Percentiles rank a stretch among this genome's conserved stretches.
Evolutionary conservation across 2,329 filamentous ascomycete genomes (phyloP).

Genomic region (Alternaria sp.): DNA sequence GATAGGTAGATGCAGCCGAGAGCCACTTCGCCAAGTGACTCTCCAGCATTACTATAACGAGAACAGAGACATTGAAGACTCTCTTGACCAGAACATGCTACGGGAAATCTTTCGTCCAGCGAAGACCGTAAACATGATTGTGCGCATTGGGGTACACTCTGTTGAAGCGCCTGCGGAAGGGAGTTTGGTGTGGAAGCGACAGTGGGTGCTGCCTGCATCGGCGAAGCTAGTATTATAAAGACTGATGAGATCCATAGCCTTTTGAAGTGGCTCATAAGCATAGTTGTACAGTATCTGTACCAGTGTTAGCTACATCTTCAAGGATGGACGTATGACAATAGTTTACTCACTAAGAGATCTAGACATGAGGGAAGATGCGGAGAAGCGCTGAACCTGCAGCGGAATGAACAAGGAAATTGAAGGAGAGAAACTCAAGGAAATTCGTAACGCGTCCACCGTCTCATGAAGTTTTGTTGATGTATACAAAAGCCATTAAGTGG

Average conservation of each 20-base stretch:
- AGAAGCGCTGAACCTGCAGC: constrained; percentile 47
- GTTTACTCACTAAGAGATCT: constrained; percentile 41
- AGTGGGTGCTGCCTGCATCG: constrained; percentile 33
- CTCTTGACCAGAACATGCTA: constrained; percentile 41
- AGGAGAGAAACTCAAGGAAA: constrained; percentile 45
- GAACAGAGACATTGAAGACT: constrained; percentile 47
- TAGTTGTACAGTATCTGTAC: constrained; percentile 46
- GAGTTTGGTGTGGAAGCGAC: constrained; percentile 25
- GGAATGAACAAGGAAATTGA: constrained; percentile 41
- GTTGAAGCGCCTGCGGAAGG: constrained; percentile 38
- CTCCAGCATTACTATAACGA: constrained; percentile 45
- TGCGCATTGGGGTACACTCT: constrained; percentile 44
- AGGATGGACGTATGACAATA: constrained; percentile 11
- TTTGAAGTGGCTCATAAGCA: constrained; percentile 47
- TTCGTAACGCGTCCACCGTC: constrained; percentile 44
- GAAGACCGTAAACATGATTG: constrained; percentile 44
- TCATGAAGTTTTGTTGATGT: constrained; percentile 41
- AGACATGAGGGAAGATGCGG: constrained; percentile 40
- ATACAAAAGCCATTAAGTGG: constrained; percentile 27
- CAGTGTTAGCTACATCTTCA: constrained; percentile 38
- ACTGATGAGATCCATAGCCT: constrained; percentile 46
- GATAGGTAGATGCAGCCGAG: constrained; percentile 46
- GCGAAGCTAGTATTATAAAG: constrained; percentile 42
- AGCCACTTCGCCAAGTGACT: constrained; percentile 48
- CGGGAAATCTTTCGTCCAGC: constrained; percentile 42